Base-by-base conservation (phyloP, 176 grass and related monocot species). In the Typha latifolia region DNA sequence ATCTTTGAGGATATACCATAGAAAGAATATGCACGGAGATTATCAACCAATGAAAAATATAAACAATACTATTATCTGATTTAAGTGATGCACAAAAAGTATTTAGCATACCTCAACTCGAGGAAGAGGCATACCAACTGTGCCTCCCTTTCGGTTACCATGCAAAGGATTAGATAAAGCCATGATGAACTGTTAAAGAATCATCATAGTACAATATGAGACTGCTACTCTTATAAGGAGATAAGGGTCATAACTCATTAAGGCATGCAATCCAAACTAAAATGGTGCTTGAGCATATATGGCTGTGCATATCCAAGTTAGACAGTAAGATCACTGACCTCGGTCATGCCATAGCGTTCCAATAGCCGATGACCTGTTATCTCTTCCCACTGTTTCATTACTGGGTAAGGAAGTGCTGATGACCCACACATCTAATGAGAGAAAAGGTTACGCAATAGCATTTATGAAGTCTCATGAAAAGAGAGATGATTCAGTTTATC, bases 311-410 rank as follows among this genome's bases (percentile, higher is more conserved):
- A 49, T 61, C 32, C 37, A 59, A 22, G 48, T 12, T 62, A 74
- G 64, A 63, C 49, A 20, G 47, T 69, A 26, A 70, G 51, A 64
- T 47, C 72, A 63, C 51, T 69, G 70, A 96, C 93, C 88, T 97
- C 93, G 70, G 93, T 91, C 93, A 97, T 97, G 19, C 93, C 93
- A 32, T 91, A 97, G 61, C 93, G 93, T 70, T 97, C 93, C 75
- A 97, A 84, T 75, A 97, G 88, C 32, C 75, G 74, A 64, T 97
- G 93, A 57, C 78, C 75, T 72, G 93, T 97, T 63, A 97, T 79
- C 62, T 92, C 88, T 65, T 91, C 83, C 93, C 93, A 97, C 22
- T 84, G 71, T 67, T 91, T 97, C 88, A 97, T 86, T 49, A 91
- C 69, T 63, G 93, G 93, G 6, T 84, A 91, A 69, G 93, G 93